Base-by-base conservation (phyloP, 2,329 filamentous ascomycete species). In the Beauveria pseudobassiana region DNA sequence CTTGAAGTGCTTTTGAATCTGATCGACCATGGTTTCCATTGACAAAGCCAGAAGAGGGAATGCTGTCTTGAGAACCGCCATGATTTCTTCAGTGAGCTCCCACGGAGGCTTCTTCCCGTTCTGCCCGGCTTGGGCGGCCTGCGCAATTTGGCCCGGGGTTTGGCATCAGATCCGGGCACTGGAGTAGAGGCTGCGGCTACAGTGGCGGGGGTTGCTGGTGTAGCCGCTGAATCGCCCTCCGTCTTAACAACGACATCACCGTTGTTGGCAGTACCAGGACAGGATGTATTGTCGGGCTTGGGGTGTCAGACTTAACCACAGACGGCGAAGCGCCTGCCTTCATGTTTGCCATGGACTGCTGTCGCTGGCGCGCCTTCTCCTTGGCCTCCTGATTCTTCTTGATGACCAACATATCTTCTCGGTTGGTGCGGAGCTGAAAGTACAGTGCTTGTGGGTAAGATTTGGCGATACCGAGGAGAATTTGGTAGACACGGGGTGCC, bases 1-100 rank as follows among this genome's bases (percentile, higher is more conserved):
- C 77, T 99, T 99, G 84, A 99, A 99, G 76, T 98, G 89, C 80
- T 98, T 98, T 74, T 95, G 90, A 63, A 99, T 96, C 75, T 98
- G 93, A 72, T 99, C 95, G 34, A 98, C 93, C 92, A 98, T 99
- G 0, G 93, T 96, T 77, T 99, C 95, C 95, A 99, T 98, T 0
- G 93, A 97, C 49, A 98, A 79, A 10, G 96, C 95, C 68, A 99
- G 83, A 20, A 99, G 82, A 26, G 95, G 95, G 80, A 98, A 99
- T 0, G 93, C 93, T 7, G 95, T 98, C 80, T 99, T 98, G 59
- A 99, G 86, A 34, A 92, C 90, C 40, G 92, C 90, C 82, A 96
- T 92, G 64, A 99, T 91, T 72, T 98, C 93, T 68, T 99, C 95
- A 0, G 92, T 93, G 68, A 96, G 88, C 72, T 99, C 95, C 95